A percentile compares a stretch with the other conserved stretches of the same genome.
Evolutionary conservation across 2,329 filamentous ascomycete genomes (phyloP).

Genomic region (Colletotrichum sidae): DNA sequence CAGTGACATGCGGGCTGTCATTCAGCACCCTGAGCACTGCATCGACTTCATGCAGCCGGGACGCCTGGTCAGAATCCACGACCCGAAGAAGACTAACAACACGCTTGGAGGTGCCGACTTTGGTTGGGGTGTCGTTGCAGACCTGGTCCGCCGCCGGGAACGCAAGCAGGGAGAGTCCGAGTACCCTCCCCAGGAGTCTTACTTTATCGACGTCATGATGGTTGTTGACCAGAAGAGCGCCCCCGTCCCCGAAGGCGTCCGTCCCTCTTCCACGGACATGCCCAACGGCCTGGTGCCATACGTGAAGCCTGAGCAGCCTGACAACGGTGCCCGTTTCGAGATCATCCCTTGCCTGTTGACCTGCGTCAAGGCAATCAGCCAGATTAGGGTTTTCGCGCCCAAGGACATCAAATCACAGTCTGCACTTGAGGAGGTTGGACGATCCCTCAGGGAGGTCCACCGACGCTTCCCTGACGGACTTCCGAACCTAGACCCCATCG

Average conservation of each 20-base stretch:
- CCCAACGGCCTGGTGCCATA: conserved; percentile 74
- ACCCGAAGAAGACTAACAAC: conserved; percentile 61
- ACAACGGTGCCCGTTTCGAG: conserved; percentile 71
- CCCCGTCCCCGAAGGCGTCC: conserved; percentile 53
- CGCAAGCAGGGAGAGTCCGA: conserved; percentile 77
- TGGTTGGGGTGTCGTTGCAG: conserved; percentile 92
- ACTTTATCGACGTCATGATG: conserved; percentile 86
- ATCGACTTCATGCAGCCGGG: conserved; percentile 87
- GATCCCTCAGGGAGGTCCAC: conserved; percentile 81
- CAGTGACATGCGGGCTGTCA: conserved; percentile 90
- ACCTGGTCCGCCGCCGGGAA: conserved; percentile 74
- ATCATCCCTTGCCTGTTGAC: conserved; percentile 88
- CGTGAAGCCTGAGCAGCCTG: conserved; percentile 67
- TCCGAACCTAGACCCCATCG: conserved; percentile 88
- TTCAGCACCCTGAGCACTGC: conserved; percentile 91
- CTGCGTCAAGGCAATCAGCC: conserved; percentile 85
- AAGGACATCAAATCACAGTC: conserved; percentile 76
- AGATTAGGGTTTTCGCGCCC: conserved; percentile 85
- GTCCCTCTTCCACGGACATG: conserved; percentile 57
- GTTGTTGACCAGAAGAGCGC: conserved; percentile 64
- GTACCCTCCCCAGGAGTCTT: conserved; percentile 78
- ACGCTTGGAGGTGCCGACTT: conserved; percentile 75
- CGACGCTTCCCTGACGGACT: conserved; percentile 93
- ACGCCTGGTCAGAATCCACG: conserved; percentile 88
- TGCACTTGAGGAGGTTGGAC: conserved; percentile 75